These are phyloP conservation scores for Psilocybe cubensis DNA, from an alignment of 768 basidiomycete species.

Conservation along the genomic window DNA sequence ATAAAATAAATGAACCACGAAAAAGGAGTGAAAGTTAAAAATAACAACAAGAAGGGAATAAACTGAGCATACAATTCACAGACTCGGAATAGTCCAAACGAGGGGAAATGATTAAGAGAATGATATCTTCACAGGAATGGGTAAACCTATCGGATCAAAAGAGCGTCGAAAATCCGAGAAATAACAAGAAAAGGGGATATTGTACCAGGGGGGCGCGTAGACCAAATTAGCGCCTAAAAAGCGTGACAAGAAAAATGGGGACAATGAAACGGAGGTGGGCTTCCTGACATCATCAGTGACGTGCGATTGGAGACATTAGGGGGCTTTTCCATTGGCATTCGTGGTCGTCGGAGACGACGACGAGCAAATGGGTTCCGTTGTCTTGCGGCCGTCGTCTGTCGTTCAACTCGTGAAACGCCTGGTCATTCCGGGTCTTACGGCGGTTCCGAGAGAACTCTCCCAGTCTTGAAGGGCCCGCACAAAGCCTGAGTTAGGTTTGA, in stretches of 20 bases:
- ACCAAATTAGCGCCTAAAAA: neutral
- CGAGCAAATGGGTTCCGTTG: no score
- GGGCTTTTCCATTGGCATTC: neutral
- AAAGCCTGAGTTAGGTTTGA: constrained; percentile 82
- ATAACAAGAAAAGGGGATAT: no score
- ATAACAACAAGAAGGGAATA: no score
- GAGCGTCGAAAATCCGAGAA: no score
- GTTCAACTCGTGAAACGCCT: constrained; percentile 13
- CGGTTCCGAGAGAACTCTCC: constrained; percentile 36
- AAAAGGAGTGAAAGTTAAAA: no score
- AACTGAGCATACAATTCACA: no score
- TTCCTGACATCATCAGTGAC: neutral
- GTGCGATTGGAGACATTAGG: neutral
- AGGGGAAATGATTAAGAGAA: no score
- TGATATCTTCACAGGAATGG: no score
- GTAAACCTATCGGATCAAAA: no score
- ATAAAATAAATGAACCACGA: no score
- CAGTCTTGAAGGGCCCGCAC: constrained; percentile 61
- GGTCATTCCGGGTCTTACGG: constrained; percentile 5
- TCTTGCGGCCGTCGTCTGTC: neutral
- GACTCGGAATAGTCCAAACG: no score
- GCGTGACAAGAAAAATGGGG: neutral
- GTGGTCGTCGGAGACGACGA: neutral
- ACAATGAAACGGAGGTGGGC: neutral
- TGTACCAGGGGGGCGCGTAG: no score